phyloP scores from a whole-genome alignment of 768 basidiomycete species.

The Boletus vermiculosoides region DNA sequence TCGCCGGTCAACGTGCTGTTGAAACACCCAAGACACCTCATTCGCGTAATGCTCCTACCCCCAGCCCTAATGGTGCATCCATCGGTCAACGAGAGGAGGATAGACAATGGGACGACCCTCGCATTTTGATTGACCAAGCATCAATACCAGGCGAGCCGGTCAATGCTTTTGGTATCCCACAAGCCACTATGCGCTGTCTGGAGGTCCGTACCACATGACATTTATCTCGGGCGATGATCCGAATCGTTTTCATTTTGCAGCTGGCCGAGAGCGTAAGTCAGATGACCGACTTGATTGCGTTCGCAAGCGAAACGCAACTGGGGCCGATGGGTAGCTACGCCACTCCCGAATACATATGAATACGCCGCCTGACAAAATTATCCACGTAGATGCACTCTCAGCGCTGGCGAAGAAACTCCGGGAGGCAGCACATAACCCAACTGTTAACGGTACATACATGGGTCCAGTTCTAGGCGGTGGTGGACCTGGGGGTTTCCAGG shows the following conservation, averaged over 20 bases:
- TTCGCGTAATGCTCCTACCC: conserved; percentile 33
- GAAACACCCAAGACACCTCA: conserved; percentile 43
- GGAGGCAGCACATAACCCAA: conserved; percentile 18
- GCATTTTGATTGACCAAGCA: conserved; percentile 56
- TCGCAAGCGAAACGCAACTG: conserved; percentile 49
- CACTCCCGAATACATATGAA: conserved; percentile 27
- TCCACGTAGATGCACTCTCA: conserved; percentile 43
- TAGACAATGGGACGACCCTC: conserved; percentile 65
- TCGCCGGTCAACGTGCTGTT: conserved; percentile 47
- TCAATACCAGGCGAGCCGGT: conserved; percentile 81
- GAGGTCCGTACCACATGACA: conserved; percentile 49
- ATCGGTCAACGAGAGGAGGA: conserved; percentile 46
- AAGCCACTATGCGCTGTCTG: conserved; percentile 85
- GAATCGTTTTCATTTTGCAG: conserved; percentile 33
- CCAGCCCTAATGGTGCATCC: conserved; percentile 32
- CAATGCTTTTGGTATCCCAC: conserved; percentile 85
- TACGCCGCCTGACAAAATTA: conserved; percentile 19
- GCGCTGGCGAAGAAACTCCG: conserved; percentile 41
- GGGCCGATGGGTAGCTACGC: conserved; percentile 65
- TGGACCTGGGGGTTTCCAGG: conserved; percentile 25
- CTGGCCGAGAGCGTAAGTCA: conserved; percentile 79
- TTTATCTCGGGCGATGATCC: conserved; percentile 1
- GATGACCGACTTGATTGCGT: conserved; percentile 76
- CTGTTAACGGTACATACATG: conserved; percentile 20
- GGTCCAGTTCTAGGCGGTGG: conserved; percentile 15